Evolutionary conservation across 495 filamentous ascomycete genomes (phyloP).

Genomic region (Parathielavia appendiculata): DNA sequence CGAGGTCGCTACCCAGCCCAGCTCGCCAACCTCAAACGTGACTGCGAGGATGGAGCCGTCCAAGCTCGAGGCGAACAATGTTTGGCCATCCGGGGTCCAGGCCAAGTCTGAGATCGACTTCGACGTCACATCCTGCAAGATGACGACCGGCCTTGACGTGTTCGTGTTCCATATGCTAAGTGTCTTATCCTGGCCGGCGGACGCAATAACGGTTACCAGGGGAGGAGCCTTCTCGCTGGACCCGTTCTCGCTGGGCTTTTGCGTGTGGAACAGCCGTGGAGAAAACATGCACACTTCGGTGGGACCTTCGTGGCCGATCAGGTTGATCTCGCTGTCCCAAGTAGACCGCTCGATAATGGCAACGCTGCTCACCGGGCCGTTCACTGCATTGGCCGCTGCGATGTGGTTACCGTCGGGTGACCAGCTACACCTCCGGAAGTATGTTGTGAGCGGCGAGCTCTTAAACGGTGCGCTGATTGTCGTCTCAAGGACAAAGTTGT

Average conservation of each 20-base stretch:
- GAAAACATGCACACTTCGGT: slow-evolving; percentile 97
- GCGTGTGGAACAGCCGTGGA: slow-evolving; percentile 76
- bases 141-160: slow-evolving; percentile 80
- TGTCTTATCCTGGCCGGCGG: slow-evolving; percentile 92
- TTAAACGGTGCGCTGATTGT: slow-evolving; percentile 80
- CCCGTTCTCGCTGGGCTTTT: slow-evolving; percentile 49
- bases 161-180: slow-evolving; percentile 96
- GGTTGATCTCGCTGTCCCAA: slow-evolving; percentile 95
- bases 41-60: slow-evolving; percentile 81
- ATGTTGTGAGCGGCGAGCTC: slow-evolving; percentile 87
- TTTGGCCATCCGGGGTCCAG: slow-evolving; percentile 90
- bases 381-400: slow-evolving; percentile 92
- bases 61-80: slow-evolving; percentile 74
- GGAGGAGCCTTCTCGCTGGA: slow-evolving; percentile 30
- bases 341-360: slow-evolving; percentile 87
- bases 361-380: slow-evolving; percentile 93
- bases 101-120: slow-evolving; percentile 93
- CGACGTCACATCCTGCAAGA: slow-evolving; percentile 76
- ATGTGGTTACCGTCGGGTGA: slow-evolving; percentile 96
- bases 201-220: slow-evolving; percentile 92
- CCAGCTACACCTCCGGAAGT: slow-evolving; percentile 96
- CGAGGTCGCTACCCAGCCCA: slow-evolving; percentile 51
- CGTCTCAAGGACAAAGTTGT: slow-evolving; percentile 88
- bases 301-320: slow-evolving; percentile 94
- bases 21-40: slow-evolving; percentile 44